Percentiles rank a stretch among this genome's conserved stretches.
Evolutionary conservation across 2,329 filamentous ascomycete genomes (phyloP).

Genomic region (Neopestalotiopsis clavispora): DNA sequence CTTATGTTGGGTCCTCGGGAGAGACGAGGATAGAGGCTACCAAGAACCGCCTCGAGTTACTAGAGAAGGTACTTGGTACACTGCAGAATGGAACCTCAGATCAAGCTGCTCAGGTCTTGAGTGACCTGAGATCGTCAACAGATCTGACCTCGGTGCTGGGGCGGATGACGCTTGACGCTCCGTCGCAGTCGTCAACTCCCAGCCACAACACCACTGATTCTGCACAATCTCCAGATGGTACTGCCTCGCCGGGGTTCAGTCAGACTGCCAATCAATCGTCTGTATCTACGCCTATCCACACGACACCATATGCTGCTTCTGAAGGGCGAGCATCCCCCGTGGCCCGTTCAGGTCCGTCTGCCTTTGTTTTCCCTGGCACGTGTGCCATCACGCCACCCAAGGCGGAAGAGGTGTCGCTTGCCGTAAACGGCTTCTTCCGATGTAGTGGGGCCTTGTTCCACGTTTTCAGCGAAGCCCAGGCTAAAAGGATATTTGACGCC

Average conservation of each 20-base stretch:
- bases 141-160: conserved; percentile 18
- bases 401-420: conserved; percentile 24
- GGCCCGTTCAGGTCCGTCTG: not conserved
- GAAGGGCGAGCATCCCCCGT: not conserved
- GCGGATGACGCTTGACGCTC: not conserved
- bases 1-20: conserved; percentile 37
- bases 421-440: conserved; percentile 30
- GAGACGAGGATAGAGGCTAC: conserved; percentile 36
- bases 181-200: not conserved
- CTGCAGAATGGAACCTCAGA: conserved; percentile 28
- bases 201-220: not conserved
- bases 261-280: not conserved
- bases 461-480: conserved; percentile 32
- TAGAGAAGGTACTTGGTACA: conserved; percentile 33
- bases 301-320: not conserved
- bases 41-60: conserved; percentile 31
- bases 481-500: conserved; percentile 20
- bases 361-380: conserved; percentile 18
- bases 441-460: conserved; percentile 33
- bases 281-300: not conserved
- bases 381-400: conserved; percentile 27
- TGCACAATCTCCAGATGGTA: not conserved
- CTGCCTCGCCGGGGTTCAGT: not conserved
- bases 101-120: conserved; percentile 32
- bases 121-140: conserved; percentile 26